phyloP scores from a whole-genome alignment of 805 yeast species.

The Ogataea minuta region DNA sequence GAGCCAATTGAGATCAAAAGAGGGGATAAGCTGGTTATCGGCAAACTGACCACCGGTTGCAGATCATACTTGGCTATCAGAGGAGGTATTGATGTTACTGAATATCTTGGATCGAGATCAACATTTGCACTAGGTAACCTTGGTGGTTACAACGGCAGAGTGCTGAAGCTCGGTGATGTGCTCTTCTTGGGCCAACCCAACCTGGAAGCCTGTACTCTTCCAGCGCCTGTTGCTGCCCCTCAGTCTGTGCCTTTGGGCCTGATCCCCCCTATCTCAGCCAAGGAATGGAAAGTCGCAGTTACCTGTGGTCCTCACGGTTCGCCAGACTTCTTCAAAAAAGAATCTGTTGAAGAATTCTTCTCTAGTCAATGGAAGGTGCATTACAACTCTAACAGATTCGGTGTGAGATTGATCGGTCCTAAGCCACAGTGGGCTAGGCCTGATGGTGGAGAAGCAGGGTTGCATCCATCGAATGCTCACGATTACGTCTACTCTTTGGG shows the following conservation, averaged over 20 bases:
- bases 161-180: constrained; percentile 88
- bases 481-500: constrained; percentile 96
- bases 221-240: constrained; percentile 71
- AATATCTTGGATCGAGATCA: constrained; percentile 92
- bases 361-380: constrained; percentile 86
- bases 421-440: constrained; percentile 95
- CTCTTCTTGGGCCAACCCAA: constrained; percentile 80
- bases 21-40: constrained; percentile 79
- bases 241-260: constrained; percentile 50
- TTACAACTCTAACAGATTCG: constrained; percentile 95
- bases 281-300: constrained; percentile 83
- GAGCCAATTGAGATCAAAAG: constrained; percentile 65
- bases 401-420: constrained; percentile 92
- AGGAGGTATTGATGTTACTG: constrained; percentile 92
- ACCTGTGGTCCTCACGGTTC: constrained; percentile 98
- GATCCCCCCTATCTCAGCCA: constrained; percentile 52
- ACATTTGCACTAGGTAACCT: constrained; percentile 91
- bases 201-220: constrained; percentile 63
- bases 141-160: constrained; percentile 95
- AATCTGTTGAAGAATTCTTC: constrained; percentile 75
- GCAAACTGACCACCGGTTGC: constrained; percentile 80
- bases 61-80: constrained; percentile 86
- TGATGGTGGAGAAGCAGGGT: constrained; percentile 97
- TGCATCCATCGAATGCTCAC: constrained; percentile 98
- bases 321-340: constrained; percentile 86